Evolutionary conservation across 2,329 filamentous ascomycete species (phyloP).

Genomic region (Fusarium bactridioides): DNA sequence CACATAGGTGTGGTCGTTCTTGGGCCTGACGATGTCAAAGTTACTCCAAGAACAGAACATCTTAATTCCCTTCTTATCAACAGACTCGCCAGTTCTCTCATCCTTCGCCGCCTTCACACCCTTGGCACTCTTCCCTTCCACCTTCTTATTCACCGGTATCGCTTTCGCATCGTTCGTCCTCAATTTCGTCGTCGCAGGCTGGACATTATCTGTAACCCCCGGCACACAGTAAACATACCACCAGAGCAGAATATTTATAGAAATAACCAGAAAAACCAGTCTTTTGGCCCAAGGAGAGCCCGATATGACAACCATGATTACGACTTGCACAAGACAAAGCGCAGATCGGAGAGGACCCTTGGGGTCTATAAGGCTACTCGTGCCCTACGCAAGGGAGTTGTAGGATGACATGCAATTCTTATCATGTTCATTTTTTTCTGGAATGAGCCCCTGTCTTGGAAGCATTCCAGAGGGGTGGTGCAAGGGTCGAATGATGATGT

Average conservation of each 20-base stretch:
- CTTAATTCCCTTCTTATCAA: constrained; percentile 3
- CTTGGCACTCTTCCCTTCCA: neutral
- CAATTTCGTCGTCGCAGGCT: neutral
- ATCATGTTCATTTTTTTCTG: neutral
- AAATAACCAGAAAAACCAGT: constrained; percentile 1
- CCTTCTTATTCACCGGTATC: neutral
- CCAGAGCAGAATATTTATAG: constrained; percentile 17
- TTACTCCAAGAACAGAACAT: constrained; percentile 28
- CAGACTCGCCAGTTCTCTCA: neutral
- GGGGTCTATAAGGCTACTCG: constrained; percentile 13
- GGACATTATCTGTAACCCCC: neutral
- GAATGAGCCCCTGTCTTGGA: constrained; percentile 30
- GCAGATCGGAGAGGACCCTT: constrained; percentile 2
- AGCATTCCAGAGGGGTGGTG: constrained; percentile 14
- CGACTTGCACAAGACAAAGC: neutral
- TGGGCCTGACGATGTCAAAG: constrained; percentile 28
- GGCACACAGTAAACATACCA: constrained; percentile 2
- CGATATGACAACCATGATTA: constrained; percentile 23
- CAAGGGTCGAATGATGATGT: neutral
- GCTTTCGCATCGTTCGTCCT: neutral
- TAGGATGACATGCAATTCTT: neutral
- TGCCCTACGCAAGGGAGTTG: constrained; percentile 23
- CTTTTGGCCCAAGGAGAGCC: constrained; percentile 28
- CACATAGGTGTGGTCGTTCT: constrained; percentile 14
- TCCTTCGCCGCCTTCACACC: neutral